Base-by-base conservation (phyloP, 257 asterid genomes). In the Eustoma russellianum region DNA sequence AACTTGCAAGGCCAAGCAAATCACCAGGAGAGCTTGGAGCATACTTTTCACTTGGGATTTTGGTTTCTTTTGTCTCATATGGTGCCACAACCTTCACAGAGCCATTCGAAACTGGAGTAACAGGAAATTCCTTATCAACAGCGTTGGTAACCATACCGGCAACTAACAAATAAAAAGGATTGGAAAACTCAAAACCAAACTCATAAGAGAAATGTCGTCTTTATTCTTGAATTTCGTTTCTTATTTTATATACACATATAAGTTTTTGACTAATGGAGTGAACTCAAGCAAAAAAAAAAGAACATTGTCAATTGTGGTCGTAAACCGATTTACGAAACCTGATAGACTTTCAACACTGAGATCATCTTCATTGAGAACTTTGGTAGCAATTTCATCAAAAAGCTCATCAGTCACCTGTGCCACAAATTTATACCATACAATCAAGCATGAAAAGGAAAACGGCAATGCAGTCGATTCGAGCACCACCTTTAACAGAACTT, bases 351-450 rank as follows among this genome's bases (percentile, higher is more conserved):
- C 85, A 70, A 77, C 69, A 17, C 79, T 65, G 69, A 66, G 70
- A 66, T 68, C 80, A 41, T 83, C 97, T 78, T 92, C 99, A 55
- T 67, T 75, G 54, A 92, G 80, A 77, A 88, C 99, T 78, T 79
- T 85, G 48, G 91, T 81, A 9, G 97, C 99, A 77, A 92, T 85
- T 75, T 92, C 97, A 73, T 85, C 97, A 72, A 92, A 85, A 64
- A 92, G 94, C 61, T 88, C 95, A 46, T 88, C 99, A 34, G 99
- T 92, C 53, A 92, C 99, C 99, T 92, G 88, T 69, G 68, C 68
- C 69, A 55, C 52, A 62, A 57, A 66, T 53, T 54, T 55, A 74
- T 73, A 65, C 77, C 60, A 56, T 63, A 57, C 71, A 50, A 61
- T n/a, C 58, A 47, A 17, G 66, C 17, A 53, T 41, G 46, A 35